Evolutionary conservation across 2,329 filamentous ascomycete genomes (phyloP).

Genomic region (Xylogone sp.): DNA sequence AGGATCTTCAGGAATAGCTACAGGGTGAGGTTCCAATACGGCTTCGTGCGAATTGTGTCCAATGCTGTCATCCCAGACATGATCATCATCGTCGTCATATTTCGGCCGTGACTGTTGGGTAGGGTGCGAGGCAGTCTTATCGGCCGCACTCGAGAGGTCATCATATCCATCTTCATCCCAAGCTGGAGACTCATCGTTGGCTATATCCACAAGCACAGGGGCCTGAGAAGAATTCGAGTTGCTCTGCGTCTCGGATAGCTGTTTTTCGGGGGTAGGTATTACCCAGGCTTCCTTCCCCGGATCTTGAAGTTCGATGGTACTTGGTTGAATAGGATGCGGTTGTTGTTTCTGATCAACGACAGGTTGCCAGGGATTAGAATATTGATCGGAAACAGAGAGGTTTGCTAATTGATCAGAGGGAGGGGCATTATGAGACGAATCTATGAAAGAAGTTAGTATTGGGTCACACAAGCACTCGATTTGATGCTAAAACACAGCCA

Average conservation of each 20-base stretch:
- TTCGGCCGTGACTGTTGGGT: conserved; percentile 15
- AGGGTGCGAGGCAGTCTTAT: conserved; percentile 14
- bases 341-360: conserved; percentile 15
- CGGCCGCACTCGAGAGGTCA: conserved; percentile 9
- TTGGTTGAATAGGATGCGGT: conserved; percentile 9
- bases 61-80: conserved; percentile 24
- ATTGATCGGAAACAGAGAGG: conserved; percentile 19
- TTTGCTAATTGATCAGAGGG: conserved; percentile 19
- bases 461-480: neutral
- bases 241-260: conserved; percentile 8
- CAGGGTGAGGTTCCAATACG: neutral
- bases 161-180: conserved; percentile 26
- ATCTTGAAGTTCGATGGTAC: conserved; percentile 17
- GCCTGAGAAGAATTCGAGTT: conserved; percentile 12
- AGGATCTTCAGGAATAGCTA: conserved; percentile 10
- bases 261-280: conserved; percentile 7
- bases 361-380: conserved; percentile 28
- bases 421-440: neutral
- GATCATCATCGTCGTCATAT: conserved; percentile 18
- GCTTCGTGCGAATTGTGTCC: conserved; percentile 7
- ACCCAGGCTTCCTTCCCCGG: conserved; percentile 26
- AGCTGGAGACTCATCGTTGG: conserved; percentile 26
- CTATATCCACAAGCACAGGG: conserved; percentile 21
- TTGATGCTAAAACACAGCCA: neutral
- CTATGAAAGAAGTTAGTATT: conserved; percentile 3